These are phyloP conservation scores for Cudoniella acicularis DNA, from an alignment of 495 filamentous ascomycete species.

Conservation along the genomic window DNA sequence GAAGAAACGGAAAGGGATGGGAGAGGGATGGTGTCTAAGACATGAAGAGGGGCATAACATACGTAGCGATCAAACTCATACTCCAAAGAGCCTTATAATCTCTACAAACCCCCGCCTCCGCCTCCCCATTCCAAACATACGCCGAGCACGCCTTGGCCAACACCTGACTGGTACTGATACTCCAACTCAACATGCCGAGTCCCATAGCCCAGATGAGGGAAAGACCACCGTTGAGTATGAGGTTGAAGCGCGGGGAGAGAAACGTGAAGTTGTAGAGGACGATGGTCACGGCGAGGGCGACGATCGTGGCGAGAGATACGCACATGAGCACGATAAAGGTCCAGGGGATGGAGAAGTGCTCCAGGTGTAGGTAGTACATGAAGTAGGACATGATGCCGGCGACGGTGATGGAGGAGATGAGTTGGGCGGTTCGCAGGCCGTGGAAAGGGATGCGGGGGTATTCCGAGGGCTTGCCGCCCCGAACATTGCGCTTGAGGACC, in stretches of 20 bases:
- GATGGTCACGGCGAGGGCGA: constrained; percentile 49
- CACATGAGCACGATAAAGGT: constrained; percentile 60
- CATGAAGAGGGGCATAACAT: constrained; percentile 4
- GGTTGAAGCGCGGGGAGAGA: constrained; percentile 53
- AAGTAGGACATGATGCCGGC: constrained; percentile 58
- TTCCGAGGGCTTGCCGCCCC: constrained; percentile 42
- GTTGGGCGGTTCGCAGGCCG: constrained; percentile 43
- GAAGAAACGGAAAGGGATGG: too few relatives aligned
- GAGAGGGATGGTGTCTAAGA: background rate
- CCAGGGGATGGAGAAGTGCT: constrained; percentile 55
- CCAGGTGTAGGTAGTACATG: constrained; percentile 46
- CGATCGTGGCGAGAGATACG: constrained; percentile 51
- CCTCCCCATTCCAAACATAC: constrained; percentile 51
- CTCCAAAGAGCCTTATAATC: constrained; percentile 64
- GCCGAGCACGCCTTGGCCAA: constrained; percentile 46
- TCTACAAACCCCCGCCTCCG: constrained; percentile 57
- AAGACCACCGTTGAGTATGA: constrained; percentile 47
- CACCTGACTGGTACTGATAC: constrained; percentile 52
- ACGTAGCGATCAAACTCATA: constrained; percentile 53
- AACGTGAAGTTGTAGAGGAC: constrained; percentile 52
- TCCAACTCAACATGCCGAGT: constrained; percentile 55
- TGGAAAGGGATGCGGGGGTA: constrained; percentile 61
- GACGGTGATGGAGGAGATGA: constrained; percentile 54
- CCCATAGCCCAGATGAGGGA: constrained; percentile 54
- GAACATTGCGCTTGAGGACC: constrained; percentile 21